Conservation (phyloP, 2,329 filamentous ascomycete genomes). For the Mollisiaceae sp. region DNA sequence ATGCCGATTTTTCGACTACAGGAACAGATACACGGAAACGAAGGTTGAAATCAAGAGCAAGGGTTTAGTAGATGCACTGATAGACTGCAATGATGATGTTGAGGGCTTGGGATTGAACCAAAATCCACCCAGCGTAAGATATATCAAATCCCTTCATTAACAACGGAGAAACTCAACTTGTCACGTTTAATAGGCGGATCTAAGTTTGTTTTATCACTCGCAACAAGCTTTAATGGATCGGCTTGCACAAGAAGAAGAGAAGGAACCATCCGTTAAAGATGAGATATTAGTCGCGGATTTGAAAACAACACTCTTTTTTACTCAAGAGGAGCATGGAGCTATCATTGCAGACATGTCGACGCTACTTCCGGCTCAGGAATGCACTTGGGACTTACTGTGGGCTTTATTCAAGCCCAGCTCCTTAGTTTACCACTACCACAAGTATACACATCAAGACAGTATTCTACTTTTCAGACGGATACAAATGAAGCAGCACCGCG, state of each 20-base stretch:
- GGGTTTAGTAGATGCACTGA: background rate
- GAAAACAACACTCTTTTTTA: background rate
- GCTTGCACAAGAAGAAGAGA: background rate
- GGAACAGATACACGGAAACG: background rate
- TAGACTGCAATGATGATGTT: background rate
- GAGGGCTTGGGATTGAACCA: background rate
- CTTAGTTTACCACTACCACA: background rate
- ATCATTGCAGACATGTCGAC: background rate
- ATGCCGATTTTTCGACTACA: background rate
- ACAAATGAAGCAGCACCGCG: background rate
- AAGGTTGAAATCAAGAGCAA: conserved; percentile 1
- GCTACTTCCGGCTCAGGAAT: background rate
- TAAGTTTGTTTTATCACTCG: background rate
- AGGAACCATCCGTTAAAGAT: background rate
- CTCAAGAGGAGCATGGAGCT: background rate
- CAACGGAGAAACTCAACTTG: background rate
- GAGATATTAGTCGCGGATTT: background rate
- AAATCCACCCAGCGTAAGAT: background rate
- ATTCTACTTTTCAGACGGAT: background rate
- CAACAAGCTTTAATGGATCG: background rate
- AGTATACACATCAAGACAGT: background rate
- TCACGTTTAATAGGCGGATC: background rate
- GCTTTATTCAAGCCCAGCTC: conserved; percentile 1
- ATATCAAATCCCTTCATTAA: background rate
- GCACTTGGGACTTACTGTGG: background rate